These are phyloP conservation scores for Platanus orientalis DNA, from an alignment of 164 flowering plant genomes.

Conservation along the genomic window DNA sequence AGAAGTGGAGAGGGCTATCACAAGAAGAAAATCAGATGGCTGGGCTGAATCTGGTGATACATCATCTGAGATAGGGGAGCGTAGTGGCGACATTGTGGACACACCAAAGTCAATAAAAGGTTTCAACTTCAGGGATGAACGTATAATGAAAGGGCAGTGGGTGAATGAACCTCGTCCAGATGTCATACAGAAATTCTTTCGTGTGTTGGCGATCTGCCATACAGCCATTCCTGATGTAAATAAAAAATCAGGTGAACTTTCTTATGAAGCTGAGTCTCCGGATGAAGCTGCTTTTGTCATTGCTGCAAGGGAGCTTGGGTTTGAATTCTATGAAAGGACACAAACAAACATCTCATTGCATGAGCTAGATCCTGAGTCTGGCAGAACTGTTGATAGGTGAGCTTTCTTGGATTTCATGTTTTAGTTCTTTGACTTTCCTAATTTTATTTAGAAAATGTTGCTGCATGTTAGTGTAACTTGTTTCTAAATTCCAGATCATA, in stretches of 20 bases:
- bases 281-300: constrained; percentile 93
- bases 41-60: constrained; percentile 18
- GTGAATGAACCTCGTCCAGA: constrained; percentile 52
- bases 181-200: constrained; percentile 62
- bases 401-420: constrained; percentile 1
- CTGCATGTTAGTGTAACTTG: constrained; percentile 4
- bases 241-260: constrained; percentile 42
- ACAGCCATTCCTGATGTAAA: constrained; percentile 67
- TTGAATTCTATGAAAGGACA: constrained; percentile 67
- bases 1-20: constrained; percentile 71
- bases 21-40: constrained; percentile 28
- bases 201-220: constrained; percentile 77
- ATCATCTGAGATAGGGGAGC: constrained; percentile 16
- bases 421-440: neutral
- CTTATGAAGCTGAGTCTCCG: constrained; percentile 88
- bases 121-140: constrained; percentile 77
- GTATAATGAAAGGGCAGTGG: constrained; percentile 79
- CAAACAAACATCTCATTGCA: constrained; percentile 64
- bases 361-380: constrained; percentile 47
- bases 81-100: constrained; percentile 7
- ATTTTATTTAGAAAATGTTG: neutral
- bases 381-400: constrained; percentile 54
- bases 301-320: constrained; percentile 78
- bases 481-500: constrained; percentile 45
- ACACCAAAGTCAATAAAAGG: constrained; percentile 48